Conservation (phyloP, 139 green algal species). For the Pycnococcus provasolii region DNA sequence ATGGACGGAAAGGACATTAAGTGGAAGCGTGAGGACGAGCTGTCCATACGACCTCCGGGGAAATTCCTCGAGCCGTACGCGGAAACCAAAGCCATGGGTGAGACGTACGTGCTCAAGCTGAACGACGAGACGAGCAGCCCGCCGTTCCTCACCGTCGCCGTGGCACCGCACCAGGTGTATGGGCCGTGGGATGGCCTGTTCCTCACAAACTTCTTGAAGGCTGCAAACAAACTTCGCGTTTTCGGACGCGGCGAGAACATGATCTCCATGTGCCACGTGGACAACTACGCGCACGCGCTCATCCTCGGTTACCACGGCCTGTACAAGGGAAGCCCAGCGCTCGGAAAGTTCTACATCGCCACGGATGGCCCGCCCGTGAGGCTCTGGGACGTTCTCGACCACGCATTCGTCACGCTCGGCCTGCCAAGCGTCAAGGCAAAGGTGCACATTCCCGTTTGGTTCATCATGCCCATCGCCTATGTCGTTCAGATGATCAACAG, state of each 20-base stretch:
- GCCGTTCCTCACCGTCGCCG: conserved; percentile 25
- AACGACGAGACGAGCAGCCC: conserved; percentile 8
- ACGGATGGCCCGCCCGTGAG: conserved; percentile 25
- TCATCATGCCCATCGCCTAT: not conserved
- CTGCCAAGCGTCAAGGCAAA: conserved; percentile 15
- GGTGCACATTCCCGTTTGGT: conserved; percentile 19
- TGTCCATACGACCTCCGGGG: conserved; percentile 16
- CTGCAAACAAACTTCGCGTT: conserved; percentile 25
- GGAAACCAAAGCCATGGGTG: conserved; percentile 32
- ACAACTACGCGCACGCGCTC: conserved; percentile 34
- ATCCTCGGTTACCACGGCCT: conserved; percentile 29
- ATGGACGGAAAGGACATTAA: conserved; percentile 33
- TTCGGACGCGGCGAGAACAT: conserved; percentile 29
- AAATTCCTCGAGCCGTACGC: conserved; percentile 31
- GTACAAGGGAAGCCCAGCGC: conserved; percentile 23
- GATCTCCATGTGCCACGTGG: conserved; percentile 25
- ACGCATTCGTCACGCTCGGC: conserved; percentile 9
- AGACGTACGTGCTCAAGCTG: conserved; percentile 17
- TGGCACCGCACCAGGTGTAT: conserved; percentile 37
- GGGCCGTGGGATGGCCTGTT: conserved; percentile 31
- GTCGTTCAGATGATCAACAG: not conserved
- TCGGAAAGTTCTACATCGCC: conserved; percentile 35
- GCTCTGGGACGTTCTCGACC: conserved; percentile 13
- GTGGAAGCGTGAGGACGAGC: conserved; percentile 13
- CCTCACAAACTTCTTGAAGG: conserved; percentile 26